These are phyloP conservation scores for Cyberlindnera xishuangbannaensis DNA, from an alignment of 805 yeast species.

Conservation along the genomic window DNA sequence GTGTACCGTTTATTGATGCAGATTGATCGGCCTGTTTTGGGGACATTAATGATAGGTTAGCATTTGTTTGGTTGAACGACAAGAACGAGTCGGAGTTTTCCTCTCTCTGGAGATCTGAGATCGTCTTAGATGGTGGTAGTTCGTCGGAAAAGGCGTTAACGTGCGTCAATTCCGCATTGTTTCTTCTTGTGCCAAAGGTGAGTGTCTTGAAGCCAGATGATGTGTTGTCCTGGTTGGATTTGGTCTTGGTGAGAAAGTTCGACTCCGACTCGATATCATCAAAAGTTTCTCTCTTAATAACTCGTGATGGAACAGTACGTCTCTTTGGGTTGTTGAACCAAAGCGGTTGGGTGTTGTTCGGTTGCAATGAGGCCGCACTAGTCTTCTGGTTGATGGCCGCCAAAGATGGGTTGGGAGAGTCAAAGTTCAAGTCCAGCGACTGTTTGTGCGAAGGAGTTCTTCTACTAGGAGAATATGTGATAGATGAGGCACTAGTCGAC, in stretches of 20 bases:
- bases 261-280: slow-evolving; percentile 22
- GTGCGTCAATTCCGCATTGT: slow-evolving; percentile 19
- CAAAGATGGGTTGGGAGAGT: slow-evolving; percentile 17
- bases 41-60: slow-evolving; percentile 6
- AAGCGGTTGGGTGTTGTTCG: slow-evolving; percentile 20
- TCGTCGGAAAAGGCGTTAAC: slow-evolving; percentile 32
- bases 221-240: slow-evolving; percentile 7
- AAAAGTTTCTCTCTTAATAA: slow-evolving; percentile 35
- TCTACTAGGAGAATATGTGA: slow-evolving; percentile 19
- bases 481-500: slow-evolving; percentile 10
- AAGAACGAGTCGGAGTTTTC: slow-evolving; percentile 24
- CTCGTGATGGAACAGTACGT: slow-evolving; percentile 41
- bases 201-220: slow-evolving; percentile 31
- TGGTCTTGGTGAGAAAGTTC: slow-evolving; percentile 18
- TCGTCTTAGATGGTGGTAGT: slow-evolving; percentile 36
- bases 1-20: no score
- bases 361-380: slow-evolving; percentile 5
- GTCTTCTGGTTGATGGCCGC: slow-evolving; percentile 22
- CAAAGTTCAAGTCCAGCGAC: slow-evolving; percentile 18
- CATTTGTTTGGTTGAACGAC: slow-evolving; percentile 14
- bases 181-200: slow-evolving; percentile 33
- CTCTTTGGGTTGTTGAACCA: slow-evolving; percentile 41
- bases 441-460: slow-evolving; percentile 24
- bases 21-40: slow-evolving; percentile 6
- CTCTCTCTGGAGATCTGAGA: slow-evolving; percentile 36